A percentile compares a stretch with the other conserved stretches of the same genome.
phyloP scores from a whole-genome alignment of 2,329 filamentous ascomycete species.

The Aspergillus transmontanensis region DNA sequence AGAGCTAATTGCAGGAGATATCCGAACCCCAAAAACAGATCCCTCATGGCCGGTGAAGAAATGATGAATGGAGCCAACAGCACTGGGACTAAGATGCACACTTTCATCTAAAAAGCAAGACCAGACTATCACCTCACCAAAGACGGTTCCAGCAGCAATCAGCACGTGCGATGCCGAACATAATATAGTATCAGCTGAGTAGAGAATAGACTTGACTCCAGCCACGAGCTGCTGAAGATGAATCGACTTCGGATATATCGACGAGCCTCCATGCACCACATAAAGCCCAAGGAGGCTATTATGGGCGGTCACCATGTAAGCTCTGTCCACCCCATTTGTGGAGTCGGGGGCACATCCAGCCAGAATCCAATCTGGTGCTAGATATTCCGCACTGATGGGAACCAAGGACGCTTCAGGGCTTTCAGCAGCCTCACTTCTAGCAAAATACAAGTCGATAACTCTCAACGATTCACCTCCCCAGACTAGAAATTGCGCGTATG shows the following conservation, averaged over 20 bases:
- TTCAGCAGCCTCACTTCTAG: slow-evolving; percentile 24
- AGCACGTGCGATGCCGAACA: slow-evolving; percentile 62
- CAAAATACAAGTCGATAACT: slow-evolving; percentile 36
- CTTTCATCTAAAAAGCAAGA: slow-evolving; percentile 56
- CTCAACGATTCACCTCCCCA: slow-evolving; percentile 70
- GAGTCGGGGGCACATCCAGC: slow-evolving; percentile 55
- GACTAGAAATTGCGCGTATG: slow-evolving; percentile 48
- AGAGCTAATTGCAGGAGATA: slow-evolving; percentile 61
- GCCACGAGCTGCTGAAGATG: slow-evolving; percentile 47
- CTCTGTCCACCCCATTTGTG: slow-evolving; percentile 36
- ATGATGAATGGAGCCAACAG: slow-evolving; percentile 51
- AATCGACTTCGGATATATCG: slow-evolving; percentile 28
- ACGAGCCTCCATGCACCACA: slow-evolving; percentile 18
- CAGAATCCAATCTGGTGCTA: slow-evolving; percentile 75
- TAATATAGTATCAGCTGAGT: slow-evolving; percentile 76
- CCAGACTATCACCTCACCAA: slow-evolving; percentile 93
- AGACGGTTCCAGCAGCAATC: slow-evolving; percentile 86
- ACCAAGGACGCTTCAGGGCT: slow-evolving; percentile 25
- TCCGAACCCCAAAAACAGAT: slow-evolving; percentile 85
- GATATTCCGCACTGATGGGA: slow-evolving; percentile 44
- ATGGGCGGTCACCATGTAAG: slow-evolving; percentile 78
- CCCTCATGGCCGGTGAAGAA: slow-evolving; percentile 77
- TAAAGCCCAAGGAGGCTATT: slow-evolving; percentile 70
- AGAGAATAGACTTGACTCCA: slow-evolving; percentile 76
- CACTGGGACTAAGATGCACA: slow-evolving; percentile 17